These are phyloP conservation scores for Syzygium malaccense DNA, from an alignment of 441 rosid genomes.

Conservation along the genomic window DNA sequence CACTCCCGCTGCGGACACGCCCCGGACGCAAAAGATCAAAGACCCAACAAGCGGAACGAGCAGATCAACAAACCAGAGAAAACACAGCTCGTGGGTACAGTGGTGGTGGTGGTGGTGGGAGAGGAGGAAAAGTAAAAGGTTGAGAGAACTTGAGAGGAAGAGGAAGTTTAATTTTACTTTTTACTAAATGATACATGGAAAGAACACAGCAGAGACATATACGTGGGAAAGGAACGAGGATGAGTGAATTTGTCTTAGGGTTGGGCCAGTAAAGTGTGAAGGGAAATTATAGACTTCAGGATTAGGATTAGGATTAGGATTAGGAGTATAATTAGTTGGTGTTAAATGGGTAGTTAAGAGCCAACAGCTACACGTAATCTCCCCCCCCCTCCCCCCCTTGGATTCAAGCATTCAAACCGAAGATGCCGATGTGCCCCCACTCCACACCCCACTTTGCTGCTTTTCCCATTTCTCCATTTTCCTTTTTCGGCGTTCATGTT, in stretches of 20 bases:
- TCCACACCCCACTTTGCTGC: neutral
- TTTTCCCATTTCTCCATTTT: neutral
- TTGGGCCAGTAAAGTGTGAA: neutral
- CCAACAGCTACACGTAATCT: neutral
- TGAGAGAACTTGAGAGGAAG: constrained; percentile 2
- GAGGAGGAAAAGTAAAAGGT: neutral
- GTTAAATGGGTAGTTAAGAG: neutral
- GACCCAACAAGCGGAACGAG: constrained; percentile 22
- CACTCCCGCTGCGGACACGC: constrained; percentile 25
- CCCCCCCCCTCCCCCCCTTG: too few species aligned
- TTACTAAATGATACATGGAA: neutral
- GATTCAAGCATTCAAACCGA: neutral
- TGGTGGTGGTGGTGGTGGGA: constrained; percentile 34
- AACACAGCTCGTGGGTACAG: constrained; percentile 35
- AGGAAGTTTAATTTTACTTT: neutral
- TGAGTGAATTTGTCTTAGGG: neutral
- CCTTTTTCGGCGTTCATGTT: neutral
- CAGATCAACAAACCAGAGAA: constrained; percentile 84
- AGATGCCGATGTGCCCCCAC: neutral
- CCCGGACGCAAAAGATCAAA: constrained; percentile 49
- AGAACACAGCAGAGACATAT: neutral
- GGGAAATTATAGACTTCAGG: neutral
- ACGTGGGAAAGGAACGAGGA: constrained; percentile 3
- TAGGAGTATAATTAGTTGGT: neutral
- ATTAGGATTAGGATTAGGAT: neutral